Conservation (phyloP, 352 stramenopile species). For the Phytophthora citrophthora region DNA sequence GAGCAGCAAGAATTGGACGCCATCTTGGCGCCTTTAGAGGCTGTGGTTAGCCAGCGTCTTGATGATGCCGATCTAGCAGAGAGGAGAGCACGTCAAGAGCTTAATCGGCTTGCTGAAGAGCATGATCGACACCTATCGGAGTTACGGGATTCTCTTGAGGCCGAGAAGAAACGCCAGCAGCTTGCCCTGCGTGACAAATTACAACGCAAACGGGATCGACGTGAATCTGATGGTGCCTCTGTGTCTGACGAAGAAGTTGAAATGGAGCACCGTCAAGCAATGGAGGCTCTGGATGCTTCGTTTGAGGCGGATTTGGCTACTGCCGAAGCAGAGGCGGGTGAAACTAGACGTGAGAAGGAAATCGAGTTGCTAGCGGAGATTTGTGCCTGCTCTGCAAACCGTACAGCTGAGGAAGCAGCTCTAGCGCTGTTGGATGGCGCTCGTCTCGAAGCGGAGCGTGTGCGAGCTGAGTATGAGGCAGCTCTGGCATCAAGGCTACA, state of each 20-base stretch:
- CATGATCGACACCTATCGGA: constrained; percentile 27
- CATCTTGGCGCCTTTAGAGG: constrained; percentile 23
- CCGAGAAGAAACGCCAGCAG: constrained; percentile 37
- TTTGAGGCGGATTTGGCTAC: constrained; percentile 21
- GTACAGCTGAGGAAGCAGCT: constrained; percentile 22
- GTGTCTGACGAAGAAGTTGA: constrained; percentile 13
- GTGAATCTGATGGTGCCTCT: not conserved
- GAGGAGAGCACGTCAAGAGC: constrained; percentile 33
- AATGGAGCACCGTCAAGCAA: constrained; percentile 9
- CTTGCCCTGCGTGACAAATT: constrained; percentile 35
- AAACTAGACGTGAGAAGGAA: constrained; percentile 23
- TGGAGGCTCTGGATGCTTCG: constrained; percentile 18
- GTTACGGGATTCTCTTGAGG: constrained; percentile 18
- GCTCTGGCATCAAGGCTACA: constrained; percentile 18
- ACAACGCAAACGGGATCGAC: constrained; percentile 28
- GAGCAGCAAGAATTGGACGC: constrained; percentile 24
- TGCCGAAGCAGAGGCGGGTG: constrained; percentile 13
- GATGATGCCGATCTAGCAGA: constrained; percentile 28
- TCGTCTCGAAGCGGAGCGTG: constrained; percentile 34
- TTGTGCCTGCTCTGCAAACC: constrained; percentile 22
- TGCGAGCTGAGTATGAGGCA: constrained; percentile 31
- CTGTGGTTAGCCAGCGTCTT: constrained; percentile 9
- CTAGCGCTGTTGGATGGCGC: constrained; percentile 23
- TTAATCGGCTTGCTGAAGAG: constrained; percentile 33
- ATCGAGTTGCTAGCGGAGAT: constrained; percentile 20